Conservation (phyloP, 176 grass and related monocot genomes). For the Lolium rigidum region DNA sequence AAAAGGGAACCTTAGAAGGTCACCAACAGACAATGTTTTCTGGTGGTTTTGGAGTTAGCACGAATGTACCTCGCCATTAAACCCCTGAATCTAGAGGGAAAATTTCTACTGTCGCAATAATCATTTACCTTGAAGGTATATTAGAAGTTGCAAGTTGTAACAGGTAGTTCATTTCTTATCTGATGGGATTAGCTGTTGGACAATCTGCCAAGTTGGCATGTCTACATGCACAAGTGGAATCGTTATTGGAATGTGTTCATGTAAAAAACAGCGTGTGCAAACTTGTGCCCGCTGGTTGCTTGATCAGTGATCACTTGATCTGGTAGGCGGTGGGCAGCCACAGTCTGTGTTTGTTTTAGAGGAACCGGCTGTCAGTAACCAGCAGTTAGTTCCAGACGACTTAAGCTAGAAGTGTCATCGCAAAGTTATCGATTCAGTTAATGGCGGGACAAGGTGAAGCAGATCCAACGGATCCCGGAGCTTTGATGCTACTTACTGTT, state of each 20-base stretch:
- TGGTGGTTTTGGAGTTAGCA: not conserved
- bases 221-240: conserved; percentile 16
- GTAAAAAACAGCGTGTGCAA: not conserved
- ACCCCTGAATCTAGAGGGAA: not conserved
- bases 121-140: not conserved
- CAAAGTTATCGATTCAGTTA: too few species aligned
- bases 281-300: not conserved
- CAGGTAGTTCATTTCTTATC: conserved; percentile 9
- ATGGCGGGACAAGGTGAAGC: too few species aligned
- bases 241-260: not conserved
- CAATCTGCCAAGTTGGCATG: conserved; percentile 10
- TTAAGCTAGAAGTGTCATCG: too few species aligned
- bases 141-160: not conserved
- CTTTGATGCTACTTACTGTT: too few species aligned
- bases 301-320: conserved; percentile 4
- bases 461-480: too few species aligned
- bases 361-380: too few species aligned
- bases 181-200: not conserved
- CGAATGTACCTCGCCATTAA: conserved; percentile 23
- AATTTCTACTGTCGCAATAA: not conserved
- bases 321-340: not conserved
- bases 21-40: not conserved
- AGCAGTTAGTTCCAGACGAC: too few species aligned
- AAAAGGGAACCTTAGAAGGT: not conserved
- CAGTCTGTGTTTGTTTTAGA: too few species aligned